Evolutionary conservation across 2,329 filamentous ascomycete species (phyloP), one percentile per base, ranked within the genome.

Genomic region (Aspergillus unguis): DNA sequence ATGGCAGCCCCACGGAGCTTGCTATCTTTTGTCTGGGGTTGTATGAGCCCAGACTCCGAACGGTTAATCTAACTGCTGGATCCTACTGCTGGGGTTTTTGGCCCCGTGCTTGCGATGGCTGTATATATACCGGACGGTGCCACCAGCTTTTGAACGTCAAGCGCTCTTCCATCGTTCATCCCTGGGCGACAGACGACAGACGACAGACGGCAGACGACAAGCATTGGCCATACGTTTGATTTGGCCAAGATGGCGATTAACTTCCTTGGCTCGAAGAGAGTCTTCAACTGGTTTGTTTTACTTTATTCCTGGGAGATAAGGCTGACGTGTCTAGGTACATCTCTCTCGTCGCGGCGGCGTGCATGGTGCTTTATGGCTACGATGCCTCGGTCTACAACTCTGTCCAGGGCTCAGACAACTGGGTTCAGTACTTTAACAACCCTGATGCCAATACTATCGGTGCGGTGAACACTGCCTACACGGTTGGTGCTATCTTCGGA

Each of bases 371-470:
- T 41, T 88, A 88, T 66, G 86, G 86, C 52, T 88, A 88, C 66
- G 86, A 88, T 77, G 85, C 85, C 1, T 86, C 84, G 35, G 85
- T 87, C 43, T 89, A 85, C 76, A 89, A 89, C 67, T 84, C 85
- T 4, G 80, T 87, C 5, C 85, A 87, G 68, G 83, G 82, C 31
- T 87, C 84, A 1, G 68, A 81, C 10, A 80, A 88, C 66, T 89
- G 86, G 85, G 72, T 83, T 9, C 73, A 72, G 17, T 88, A 80
- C 72, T 87, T 87, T 69, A 75, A 85, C 60, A 64, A 72, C 32
- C 67, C 68, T 0, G 57, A 60, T 29, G 48, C 71, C 0, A 71
- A 79, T 50, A 72, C 73, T 25, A 78, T 82, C 47, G 81, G 80
- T 40, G 75, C 77, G 1, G 74, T 88, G 64, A 88, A 87, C 62